Percentiles rank a stretch among this genome's conserved stretches.
Evolutionary conservation across 176 grass and related monocot genomes (phyloP).

Genomic region (Cymbopogon citratus): DNA sequence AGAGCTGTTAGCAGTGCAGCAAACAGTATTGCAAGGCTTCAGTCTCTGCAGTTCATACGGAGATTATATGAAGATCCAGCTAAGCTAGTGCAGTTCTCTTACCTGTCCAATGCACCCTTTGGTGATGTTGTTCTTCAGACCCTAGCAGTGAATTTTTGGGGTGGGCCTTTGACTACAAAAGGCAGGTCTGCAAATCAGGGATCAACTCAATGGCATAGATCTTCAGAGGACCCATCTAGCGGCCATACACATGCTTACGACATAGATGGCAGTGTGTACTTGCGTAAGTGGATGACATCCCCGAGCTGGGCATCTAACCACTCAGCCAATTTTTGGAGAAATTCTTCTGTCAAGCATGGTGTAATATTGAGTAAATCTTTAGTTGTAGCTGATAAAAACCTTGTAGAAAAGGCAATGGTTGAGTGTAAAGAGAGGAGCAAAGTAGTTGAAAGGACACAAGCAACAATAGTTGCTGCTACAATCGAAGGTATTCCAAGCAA

Average conservation of each 20-base stretch:
- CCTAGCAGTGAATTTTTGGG: conserved; percentile 88
- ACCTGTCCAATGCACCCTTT: conserved; percentile 58
- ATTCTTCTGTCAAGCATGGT: conserved; percentile 56
- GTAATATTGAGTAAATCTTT: conserved; percentile 85
- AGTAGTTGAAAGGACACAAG: conserved; percentile 76
- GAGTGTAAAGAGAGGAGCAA: conserved; percentile 76
- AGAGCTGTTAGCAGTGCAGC: conserved; percentile 69
- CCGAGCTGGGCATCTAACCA: conserved; percentile 68
- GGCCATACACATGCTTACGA: conserved; percentile 55
- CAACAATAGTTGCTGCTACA: conserved; percentile 89
- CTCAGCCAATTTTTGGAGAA: conserved; percentile 77
- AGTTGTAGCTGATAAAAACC: conserved; percentile 78
- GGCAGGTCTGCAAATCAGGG: conserved; percentile 38
- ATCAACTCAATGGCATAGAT: conserved; percentile 40
- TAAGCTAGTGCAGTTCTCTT: conserved; percentile 85
- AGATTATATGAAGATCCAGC: conserved; percentile 78
- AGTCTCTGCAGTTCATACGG: conserved; percentile 86
- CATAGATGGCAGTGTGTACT: conserved; percentile 86
- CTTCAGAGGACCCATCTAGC: conserved; percentile 54
- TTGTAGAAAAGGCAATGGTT: conserved; percentile 73
- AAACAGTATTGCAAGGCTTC: conserved; percentile 87
- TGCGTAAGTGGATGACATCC: conserved; percentile 86
- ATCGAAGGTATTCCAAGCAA: conserved; percentile 99
- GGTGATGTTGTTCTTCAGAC: conserved; percentile 89
- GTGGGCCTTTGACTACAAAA: conserved; percentile 60